These are phyloP conservation scores for Poa annua DNA, from an alignment of 176 grass and related monocot genomes.

Conservation along the genomic window DNA sequence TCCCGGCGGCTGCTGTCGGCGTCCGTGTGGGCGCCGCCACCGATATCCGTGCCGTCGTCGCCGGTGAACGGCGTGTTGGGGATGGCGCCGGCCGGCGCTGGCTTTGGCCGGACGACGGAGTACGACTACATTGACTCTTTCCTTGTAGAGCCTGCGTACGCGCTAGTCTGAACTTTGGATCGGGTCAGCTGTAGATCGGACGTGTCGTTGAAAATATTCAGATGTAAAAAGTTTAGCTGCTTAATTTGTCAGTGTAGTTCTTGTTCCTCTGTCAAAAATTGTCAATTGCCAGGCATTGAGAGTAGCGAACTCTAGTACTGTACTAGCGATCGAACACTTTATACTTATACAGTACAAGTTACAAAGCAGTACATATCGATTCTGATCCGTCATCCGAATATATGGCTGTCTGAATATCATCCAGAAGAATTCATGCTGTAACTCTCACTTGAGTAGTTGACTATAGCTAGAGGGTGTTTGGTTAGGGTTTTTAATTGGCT, in stretches of 20 bases:
- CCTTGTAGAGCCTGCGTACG: constrained; percentile 55
- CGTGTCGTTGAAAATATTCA: constrained; percentile 1
- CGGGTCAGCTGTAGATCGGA: not conserved
- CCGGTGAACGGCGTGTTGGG: constrained; percentile 10
- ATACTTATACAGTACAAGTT: too few species aligned
- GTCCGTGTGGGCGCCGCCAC: constrained; percentile 60
- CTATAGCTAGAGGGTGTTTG: too few species aligned
- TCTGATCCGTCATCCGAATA: not conserved
- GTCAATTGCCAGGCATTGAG: constrained; percentile 19
- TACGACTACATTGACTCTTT: constrained; percentile 54
- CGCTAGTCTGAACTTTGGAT: constrained; percentile 40
- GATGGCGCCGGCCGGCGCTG: constrained; percentile 32
- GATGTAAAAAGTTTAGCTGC: constrained; percentile 32
- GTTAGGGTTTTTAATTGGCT: too few species aligned
- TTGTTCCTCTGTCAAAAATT: constrained; percentile 17
- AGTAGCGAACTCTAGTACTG: not conserved
- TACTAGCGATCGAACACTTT: not conserved
- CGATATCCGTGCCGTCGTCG: constrained; percentile 26
- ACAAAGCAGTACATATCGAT: not conserved
- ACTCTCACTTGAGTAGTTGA: not conserved
- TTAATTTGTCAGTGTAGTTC: not conserved
- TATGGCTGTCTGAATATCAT: not conserved
- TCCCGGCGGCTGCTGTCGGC: constrained; percentile 56
- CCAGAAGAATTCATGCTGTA: not conserved
- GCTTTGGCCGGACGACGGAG: constrained; percentile 39